Conservation (phyloP, 2,329 filamentous ascomycete genomes). For the Sclerotinia trifoliorum region DNA sequence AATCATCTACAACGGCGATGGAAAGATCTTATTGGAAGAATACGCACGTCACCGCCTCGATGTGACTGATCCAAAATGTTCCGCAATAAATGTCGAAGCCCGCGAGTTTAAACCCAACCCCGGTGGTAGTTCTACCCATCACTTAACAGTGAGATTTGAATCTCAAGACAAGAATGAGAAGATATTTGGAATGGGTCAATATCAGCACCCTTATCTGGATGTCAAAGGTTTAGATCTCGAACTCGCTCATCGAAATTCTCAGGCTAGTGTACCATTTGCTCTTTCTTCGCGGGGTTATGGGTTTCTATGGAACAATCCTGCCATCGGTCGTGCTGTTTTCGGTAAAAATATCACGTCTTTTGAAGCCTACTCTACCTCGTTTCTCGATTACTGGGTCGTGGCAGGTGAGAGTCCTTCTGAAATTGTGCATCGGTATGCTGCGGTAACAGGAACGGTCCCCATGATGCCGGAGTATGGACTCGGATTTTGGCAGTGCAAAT, state of each 20-base stretch:
- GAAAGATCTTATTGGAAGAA: constrained; percentile 50
- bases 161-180: constrained; percentile 54
- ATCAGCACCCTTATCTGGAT: constrained; percentile 63
- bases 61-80: constrained; percentile 50
- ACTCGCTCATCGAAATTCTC: constrained; percentile 64
- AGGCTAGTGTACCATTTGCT: constrained; percentile 63
- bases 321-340: constrained; percentile 58
- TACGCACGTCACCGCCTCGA: constrained; percentile 51
- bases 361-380: constrained; percentile 57
- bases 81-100: constrained; percentile 50
- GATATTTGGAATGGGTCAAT: constrained; percentile 69
- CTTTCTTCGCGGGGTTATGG: constrained; percentile 61
- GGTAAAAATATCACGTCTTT: constrained; percentile 62
- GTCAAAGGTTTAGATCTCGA: constrained; percentile 63
- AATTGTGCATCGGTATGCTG: constrained; percentile 56
- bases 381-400: constrained; percentile 64
- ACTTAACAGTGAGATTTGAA: constrained; percentile 59
- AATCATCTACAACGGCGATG: constrained; percentile 45
- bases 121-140: constrained; percentile 48
- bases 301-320: constrained; percentile 65
- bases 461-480: constrained; percentile 69
- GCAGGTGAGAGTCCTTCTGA: constrained; percentile 54
- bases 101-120: constrained; percentile 50
- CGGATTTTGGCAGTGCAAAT: constrained; percentile 68
- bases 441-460: constrained; percentile 57